These are phyloP conservation scores for Juglanconis sp. DNA, from an alignment of 2,329 filamentous ascomycete genomes.

Conservation along the genomic window DNA sequence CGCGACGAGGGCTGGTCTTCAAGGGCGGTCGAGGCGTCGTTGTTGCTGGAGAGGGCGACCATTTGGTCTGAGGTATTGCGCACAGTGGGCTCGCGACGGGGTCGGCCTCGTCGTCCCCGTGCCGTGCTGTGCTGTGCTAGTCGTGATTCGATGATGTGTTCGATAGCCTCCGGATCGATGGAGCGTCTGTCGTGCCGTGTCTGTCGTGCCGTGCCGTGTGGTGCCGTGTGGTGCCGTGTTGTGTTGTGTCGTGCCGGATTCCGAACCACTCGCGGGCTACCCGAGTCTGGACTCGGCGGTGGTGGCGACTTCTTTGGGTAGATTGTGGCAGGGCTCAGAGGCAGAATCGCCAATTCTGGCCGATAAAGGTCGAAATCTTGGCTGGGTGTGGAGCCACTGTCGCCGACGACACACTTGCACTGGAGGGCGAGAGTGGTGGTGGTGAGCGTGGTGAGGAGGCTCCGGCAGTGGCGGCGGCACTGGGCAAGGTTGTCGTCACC, in stretches of 20 bases:
- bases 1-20: constrained; percentile 38
- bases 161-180: not conserved
- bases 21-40: constrained; percentile 35
- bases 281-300: not conserved
- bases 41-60: constrained; percentile 39
- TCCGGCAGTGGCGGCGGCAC: not conserved
- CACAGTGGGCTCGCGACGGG: constrained; percentile 10
- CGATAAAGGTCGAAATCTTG: not conserved
- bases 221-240: not conserved
- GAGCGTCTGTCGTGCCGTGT: not conserved
- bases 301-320: not conserved
- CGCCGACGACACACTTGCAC: not conserved
- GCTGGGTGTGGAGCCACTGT: constrained; percentile 8
- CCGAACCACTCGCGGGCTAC: not conserved
- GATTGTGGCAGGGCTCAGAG: not conserved
- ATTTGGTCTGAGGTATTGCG: constrained; percentile 37
- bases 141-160: not conserved
- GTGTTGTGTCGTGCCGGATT: constrained; percentile 7
- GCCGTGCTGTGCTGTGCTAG: constrained; percentile 1
- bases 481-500: not conserved
- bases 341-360: not conserved
- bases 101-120: constrained; percentile 13
- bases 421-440: not conserved
- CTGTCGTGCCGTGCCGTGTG: not conserved
- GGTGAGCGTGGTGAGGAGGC: constrained; percentile 1